phyloP scores from a whole-genome alignment of 1,284 basidiomycete genomes.

The Vanrija humicola region DNA sequence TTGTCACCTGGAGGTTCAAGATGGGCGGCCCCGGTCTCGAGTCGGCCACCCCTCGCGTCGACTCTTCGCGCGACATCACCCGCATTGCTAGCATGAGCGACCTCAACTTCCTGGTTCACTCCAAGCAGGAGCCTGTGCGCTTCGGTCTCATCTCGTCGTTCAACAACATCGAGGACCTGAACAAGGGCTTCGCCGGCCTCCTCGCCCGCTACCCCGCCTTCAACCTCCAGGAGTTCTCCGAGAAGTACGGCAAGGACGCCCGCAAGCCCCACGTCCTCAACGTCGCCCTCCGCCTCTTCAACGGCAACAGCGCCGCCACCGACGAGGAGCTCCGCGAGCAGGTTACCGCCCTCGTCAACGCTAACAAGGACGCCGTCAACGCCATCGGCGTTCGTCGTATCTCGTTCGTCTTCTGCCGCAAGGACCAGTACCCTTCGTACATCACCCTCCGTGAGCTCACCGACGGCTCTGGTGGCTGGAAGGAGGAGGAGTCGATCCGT shows the following conservation, averaged over 20 bases:
- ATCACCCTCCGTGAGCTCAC: conserved; percentile 74
- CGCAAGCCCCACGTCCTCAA: conserved; percentile 90
- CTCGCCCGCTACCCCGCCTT: conserved; percentile 62
- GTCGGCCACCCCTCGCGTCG: conserved; percentile 74
- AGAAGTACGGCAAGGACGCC: conserved; percentile 67
- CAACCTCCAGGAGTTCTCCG: conserved; percentile 64
- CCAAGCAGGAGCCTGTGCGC: conserved; percentile 79
- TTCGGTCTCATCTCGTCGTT: conserved; percentile 87
- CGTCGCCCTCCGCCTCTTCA: conserved; percentile 80
- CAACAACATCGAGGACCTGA: conserved; percentile 66
- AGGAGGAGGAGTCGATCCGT: conserved; percentile 92
- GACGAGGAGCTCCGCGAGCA: conserved; percentile 75
- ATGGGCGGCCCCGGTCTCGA: conserved; percentile 73
- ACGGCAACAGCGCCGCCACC: conserved; percentile 60
- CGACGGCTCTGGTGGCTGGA: conserved; percentile 63
- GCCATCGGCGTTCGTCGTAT: conserved; percentile 84
- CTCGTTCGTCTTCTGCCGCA: conserved; percentile 87
- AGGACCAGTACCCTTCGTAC: conserved; percentile 89
- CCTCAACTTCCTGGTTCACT: conserved; percentile 78
- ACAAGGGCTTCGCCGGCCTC: conserved; percentile 65
- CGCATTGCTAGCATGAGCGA: conserved; percentile 88
- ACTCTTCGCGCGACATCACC: conserved; percentile 50
- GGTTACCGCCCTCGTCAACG: conserved; percentile 71
- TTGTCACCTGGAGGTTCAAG: conserved; percentile 90
- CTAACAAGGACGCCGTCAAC: conserved; percentile 60